Evolutionary conservation across 2,329 filamentous ascomycete genomes (phyloP).

Genomic region (Fusarium gaditjirri): DNA sequence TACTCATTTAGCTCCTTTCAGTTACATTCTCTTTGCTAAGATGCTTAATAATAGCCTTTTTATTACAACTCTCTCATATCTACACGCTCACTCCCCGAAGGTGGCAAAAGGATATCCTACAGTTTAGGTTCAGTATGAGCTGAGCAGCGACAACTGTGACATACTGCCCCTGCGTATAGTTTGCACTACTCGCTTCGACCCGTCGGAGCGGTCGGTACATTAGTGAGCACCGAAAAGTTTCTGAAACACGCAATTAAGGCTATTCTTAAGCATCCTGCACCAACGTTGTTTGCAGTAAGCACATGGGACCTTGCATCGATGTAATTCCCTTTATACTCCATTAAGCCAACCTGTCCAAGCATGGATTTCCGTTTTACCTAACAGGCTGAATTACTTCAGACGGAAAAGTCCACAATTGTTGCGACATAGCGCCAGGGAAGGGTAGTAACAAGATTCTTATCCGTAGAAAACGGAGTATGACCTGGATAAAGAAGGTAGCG

Average conservation of each 20-base stretch:
- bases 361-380: background rate
- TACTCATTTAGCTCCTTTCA: too few species aligned
- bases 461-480: conserved; percentile 6
- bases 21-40: rapidly evolving
- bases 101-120: background rate
- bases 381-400: conserved; percentile 3
- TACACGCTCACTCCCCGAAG: rapidly evolving
- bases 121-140: background rate
- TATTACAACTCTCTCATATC: rapidly evolving
- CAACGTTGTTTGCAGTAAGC: background rate
- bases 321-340: background rate
- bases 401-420: background rate
- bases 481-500: conserved; percentile 11
- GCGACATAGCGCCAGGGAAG: background rate
- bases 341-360: background rate
- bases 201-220: background rate
- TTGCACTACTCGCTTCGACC: background rate
- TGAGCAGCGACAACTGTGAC: background rate
- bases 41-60: rapidly evolving
- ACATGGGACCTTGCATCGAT: background rate
- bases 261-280: background rate
- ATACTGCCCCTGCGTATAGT: background rate
- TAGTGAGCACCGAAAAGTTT: background rate
- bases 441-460: background rate
- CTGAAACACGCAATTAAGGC: background rate